A percentile compares a stretch with the other conserved stretches of the same genome.
These are phyloP conservation scores for Leucocoprinus birnbaumii DNA, from an alignment of 768 basidiomycete genomes.

Conservation along the genomic window DNA sequence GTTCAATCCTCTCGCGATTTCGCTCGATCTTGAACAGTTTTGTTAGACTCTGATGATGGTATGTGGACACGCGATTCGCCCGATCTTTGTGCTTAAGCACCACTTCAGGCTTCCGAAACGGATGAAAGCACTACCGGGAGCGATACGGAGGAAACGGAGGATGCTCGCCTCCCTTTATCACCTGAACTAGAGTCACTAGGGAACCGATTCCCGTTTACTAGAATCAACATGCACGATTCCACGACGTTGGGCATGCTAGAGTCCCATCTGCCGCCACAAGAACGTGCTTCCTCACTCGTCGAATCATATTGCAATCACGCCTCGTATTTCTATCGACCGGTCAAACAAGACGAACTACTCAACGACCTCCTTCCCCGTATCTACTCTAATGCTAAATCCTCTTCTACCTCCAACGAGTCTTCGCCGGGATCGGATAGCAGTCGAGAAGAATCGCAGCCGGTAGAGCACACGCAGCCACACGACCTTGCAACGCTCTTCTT, in stretches of 20 bases:
- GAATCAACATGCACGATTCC: slow-evolving; percentile 25
- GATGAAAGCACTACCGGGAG: slow-evolving; percentile 13
- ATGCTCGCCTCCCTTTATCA: slow-evolving; percentile 15
- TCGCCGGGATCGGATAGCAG: neutral
- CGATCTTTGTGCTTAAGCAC: neutral
- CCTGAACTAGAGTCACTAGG: slow-evolving; percentile 34
- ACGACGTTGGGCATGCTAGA: slow-evolving; percentile 32
- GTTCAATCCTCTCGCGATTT: neutral
- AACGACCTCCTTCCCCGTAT: slow-evolving; percentile 35
- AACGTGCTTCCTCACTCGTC: slow-evolving; percentile 36
- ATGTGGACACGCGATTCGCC: neutral
- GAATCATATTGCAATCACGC: slow-evolving; percentile 44
- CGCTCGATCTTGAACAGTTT: neutral
- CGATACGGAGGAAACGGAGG: slow-evolving; percentile 2
- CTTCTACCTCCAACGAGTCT: slow-evolving; percentile 9
- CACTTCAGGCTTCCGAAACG: slow-evolving; percentile 28
- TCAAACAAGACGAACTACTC: slow-evolving; percentile 46
- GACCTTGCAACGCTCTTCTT: slow-evolving; percentile 54
- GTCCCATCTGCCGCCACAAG: slow-evolving; percentile 40
- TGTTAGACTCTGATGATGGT: slow-evolving; percentile 41
- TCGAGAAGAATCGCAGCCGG: neutral
- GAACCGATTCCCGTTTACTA: slow-evolving; percentile 39
- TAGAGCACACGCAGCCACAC: slow-evolving; percentile 30
- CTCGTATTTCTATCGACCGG: slow-evolving; percentile 46
- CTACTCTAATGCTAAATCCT: slow-evolving; percentile 27